Evolutionary conservation across 1,284 basidiomycete species (phyloP), one percentile per base, ranked within the genome.

Genomic region (Mycosarcoma mackinlayi): DNA sequence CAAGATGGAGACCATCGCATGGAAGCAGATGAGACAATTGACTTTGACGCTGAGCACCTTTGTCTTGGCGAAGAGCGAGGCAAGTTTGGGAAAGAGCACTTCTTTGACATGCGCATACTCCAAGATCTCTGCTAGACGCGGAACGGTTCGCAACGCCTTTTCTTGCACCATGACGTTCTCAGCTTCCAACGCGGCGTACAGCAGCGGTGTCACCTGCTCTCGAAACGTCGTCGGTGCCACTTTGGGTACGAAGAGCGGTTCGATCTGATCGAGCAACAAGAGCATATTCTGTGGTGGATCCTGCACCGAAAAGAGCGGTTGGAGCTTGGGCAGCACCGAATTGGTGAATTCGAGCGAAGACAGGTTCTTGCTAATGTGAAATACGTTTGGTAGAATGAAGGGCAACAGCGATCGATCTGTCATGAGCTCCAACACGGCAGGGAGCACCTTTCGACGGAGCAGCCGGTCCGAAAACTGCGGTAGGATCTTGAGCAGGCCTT

Each of bases 321-420:
- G 93, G 33, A 98, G 86, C 77, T 90, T 92, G 1, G 93, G 93
- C 10, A 98, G 85, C 6, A 94, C 92, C 47, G 89, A 87, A 1
- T 85, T 85, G 0, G 90, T 89, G 78, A 99, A 99, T 78, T 95
- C 93, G 38, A 80, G 54, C 13, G 58, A 63, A 6, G 57, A 88
- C 40, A 98, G 86, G 25, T 89, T 87, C 66, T 88, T 89, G 10
- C 92, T 89, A 63, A 99, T 98, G 56, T 88, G 87, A 79, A 98
- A 96, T n/a, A 98, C 91, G 83, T 97, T 97, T 1, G 95, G 95
- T n/a, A 99, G 86, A 63, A 99, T 92, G 83, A 96, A 96, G 1
- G 96, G 95, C 46, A 99, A 84, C n/a, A 82, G 62, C 5, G 74
- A 66, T 0, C 75, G 61, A 49, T 78, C 77, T n/a, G 64, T 73